Conservation (phyloP, 257 asterid species). For the Solanum corneliomulleri region DNA sequence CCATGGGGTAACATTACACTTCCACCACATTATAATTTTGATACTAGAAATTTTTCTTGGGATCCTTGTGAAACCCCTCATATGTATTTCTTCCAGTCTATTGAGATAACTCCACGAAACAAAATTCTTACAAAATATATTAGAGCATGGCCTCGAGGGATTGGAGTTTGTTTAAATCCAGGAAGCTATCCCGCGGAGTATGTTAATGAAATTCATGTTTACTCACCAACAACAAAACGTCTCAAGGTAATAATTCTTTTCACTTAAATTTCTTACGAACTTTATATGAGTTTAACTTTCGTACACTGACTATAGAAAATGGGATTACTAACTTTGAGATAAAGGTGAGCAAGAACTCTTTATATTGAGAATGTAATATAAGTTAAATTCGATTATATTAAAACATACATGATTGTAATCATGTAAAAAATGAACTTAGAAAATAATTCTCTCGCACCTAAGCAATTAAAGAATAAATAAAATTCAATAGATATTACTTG, state of each 20-base stretch:
- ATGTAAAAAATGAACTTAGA: background rate
- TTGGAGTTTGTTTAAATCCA: slow-evolving; percentile 7
- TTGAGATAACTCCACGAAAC: background rate
- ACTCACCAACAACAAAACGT: background rate
- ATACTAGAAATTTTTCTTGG: slow-evolving; percentile 18
- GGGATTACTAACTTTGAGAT: background rate
- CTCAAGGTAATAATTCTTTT: background rate
- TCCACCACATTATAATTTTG: slow-evolving; percentile 26
- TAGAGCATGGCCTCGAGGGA: slow-evolving; percentile 20
- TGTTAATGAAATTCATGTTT: background rate
- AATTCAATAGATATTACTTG: background rate
- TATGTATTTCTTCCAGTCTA: slow-evolving; percentile 22
- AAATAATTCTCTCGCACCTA: background rate
- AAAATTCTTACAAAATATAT: slow-evolving; percentile 15
- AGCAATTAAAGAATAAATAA: background rate
- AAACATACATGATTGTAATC: background rate
- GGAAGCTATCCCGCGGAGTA: slow-evolving; percentile 8
- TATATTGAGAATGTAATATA: background rate
- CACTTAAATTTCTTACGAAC: background rate
- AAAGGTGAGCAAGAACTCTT: background rate
- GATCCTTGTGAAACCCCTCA: slow-evolving; percentile 47
- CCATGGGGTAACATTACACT: slow-evolving; percentile 9
- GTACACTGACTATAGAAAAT: background rate
- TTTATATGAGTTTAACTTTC: background rate
- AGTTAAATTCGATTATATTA: background rate